A percentile compares a stretch with the other conserved stretches of the same genome.
phyloP scores from a whole-genome alignment of 2,329 filamentous ascomycete genomes.

The Diplodia mutila region DNA sequence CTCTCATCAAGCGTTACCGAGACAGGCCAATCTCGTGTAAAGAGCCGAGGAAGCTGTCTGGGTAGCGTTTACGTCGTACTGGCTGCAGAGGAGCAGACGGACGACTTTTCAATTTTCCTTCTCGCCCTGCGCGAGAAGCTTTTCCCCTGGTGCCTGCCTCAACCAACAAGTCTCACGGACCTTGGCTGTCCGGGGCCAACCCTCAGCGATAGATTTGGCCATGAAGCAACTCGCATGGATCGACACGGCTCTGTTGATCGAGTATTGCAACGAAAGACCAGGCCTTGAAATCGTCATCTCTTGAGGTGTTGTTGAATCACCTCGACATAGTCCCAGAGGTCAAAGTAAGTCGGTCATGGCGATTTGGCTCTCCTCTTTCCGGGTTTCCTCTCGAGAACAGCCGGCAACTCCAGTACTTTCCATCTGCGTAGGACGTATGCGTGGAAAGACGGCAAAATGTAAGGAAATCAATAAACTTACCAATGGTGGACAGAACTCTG shows the following conservation, averaged over 20 bases:
- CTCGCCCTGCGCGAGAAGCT: too few species aligned
- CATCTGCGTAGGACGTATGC: background rate
- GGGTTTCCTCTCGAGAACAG: background rate
- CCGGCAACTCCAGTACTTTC: background rate
- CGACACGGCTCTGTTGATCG: too few species aligned
- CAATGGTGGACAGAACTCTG: conserved; percentile 86
- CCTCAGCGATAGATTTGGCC: too few species aligned
- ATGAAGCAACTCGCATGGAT: too few species aligned
- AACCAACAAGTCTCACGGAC: background rate
- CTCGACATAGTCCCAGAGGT: background rate
- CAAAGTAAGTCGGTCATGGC: background rate
- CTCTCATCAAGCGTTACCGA: background rate
- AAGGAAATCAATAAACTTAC: conserved; percentile 60
- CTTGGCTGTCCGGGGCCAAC: too few species aligned
- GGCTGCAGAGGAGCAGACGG: background rate
- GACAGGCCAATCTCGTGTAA: background rate
- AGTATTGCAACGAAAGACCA: too few species aligned
- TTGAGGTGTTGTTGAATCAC: background rate
- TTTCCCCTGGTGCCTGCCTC: too few species aligned
- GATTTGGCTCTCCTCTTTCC: background rate
- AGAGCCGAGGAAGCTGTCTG: background rate
- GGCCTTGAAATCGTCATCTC: background rate
- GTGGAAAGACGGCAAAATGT: background rate
- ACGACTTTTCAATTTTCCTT: background rate
- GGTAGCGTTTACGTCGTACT: background rate